Conservation (phyloP, 768 basidiomycete species). For the Pleurotus pulmonarius region DNA sequence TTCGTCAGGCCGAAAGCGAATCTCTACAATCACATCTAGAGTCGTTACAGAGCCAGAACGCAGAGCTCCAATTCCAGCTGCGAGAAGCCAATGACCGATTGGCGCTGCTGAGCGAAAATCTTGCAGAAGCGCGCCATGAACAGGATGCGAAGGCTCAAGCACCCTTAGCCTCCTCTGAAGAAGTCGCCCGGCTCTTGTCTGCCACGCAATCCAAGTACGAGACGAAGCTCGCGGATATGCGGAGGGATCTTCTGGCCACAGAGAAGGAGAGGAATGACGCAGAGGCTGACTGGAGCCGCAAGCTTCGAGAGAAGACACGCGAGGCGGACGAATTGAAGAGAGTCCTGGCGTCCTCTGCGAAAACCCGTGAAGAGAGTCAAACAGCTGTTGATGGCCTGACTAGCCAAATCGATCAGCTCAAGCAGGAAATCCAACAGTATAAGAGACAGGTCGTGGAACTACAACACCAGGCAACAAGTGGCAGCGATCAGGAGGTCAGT, state of each 20-base stretch:
- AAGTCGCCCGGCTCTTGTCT: constrained; percentile 69
- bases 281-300: constrained; percentile 87
- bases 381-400: constrained; percentile 45
- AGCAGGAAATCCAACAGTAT: constrained; percentile 42
- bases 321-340: constrained; percentile 75
- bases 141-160: constrained; percentile 44
- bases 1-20: constrained; percentile 88
- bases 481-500: constrained; percentile 62
- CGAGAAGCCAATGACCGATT: constrained; percentile 76
- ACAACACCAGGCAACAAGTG: constrained; percentile 40
- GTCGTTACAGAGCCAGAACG: constrained; percentile 69
- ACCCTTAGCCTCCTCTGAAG: constrained; percentile 50
- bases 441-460: constrained; percentile 56
- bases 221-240: constrained; percentile 67
- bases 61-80: constrained; percentile 84
- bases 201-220: constrained; percentile 79
- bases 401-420: constrained; percentile 49
- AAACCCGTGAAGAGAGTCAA: constrained; percentile 58
- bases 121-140: constrained; percentile 59
- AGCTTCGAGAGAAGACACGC: constrained; percentile 70
- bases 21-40: constrained; percentile 75
- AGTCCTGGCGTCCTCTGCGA: constrained; percentile 52
- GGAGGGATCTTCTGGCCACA: constrained; percentile 51
- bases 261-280: constrained; percentile 86
- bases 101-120: constrained; percentile 67